Conservation (phyloP, 192 early-diverging fungal genomes). For the Rhizophagus clarus region DNA sequence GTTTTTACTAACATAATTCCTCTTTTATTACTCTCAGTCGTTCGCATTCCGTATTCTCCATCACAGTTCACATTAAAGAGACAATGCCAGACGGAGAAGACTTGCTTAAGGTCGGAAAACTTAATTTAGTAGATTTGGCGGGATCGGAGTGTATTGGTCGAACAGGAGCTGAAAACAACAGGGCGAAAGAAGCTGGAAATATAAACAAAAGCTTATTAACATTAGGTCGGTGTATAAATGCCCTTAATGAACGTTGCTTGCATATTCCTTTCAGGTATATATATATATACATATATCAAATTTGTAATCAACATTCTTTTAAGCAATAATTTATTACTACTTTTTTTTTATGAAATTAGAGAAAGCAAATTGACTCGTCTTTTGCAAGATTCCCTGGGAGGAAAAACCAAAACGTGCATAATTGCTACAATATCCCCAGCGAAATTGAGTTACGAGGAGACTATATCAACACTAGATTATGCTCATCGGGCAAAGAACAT, state of each 20-base stretch:
- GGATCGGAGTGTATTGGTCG: constrained; percentile 93
- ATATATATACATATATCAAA: too few relatives aligned
- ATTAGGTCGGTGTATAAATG: constrained; percentile 72
- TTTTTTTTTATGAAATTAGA: constrained; percentile 33
- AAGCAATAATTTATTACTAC: background rate
- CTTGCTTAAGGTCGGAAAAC: constrained; percentile 88
- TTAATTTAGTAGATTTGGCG: constrained; percentile 95
- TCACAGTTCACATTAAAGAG: constrained; percentile 90
- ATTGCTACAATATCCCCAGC: constrained; percentile 92
- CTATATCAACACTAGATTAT: constrained; percentile 76
- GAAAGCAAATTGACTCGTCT: constrained; percentile 89
- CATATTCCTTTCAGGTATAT: constrained; percentile 70
- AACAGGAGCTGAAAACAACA: constrained; percentile 80
- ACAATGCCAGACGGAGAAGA: constrained; percentile 79
- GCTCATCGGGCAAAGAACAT: constrained; percentile 79
- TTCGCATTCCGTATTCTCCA: constrained; percentile 91
- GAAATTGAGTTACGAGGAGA: constrained; percentile 66
- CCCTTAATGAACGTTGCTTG: constrained; percentile 56
- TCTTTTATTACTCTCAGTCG: constrained; percentile 56
- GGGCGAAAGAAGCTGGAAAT: constrained; percentile 86
- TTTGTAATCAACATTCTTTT: too few relatives aligned
- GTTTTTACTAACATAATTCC: background rate
- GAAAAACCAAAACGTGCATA: constrained; percentile 91
- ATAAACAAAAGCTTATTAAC: constrained; percentile 85
- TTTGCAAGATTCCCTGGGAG: constrained; percentile 89